phyloP scores from a whole-genome alignment of 768 basidiomycete genomes.

The Tulasnella calospora region DNA sequence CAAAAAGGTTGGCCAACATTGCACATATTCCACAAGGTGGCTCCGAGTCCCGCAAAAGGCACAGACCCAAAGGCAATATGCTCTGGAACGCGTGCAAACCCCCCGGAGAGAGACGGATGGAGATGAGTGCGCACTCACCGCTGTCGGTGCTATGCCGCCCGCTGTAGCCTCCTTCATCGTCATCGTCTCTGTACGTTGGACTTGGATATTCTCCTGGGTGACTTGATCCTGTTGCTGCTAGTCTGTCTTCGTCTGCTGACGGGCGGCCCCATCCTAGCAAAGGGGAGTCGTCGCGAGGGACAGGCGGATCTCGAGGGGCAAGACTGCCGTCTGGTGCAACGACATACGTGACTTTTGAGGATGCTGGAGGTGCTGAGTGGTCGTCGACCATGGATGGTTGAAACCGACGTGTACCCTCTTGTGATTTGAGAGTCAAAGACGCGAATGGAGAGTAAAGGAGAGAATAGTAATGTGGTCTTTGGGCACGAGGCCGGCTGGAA shows the following conservation, averaged over 20 bases:
- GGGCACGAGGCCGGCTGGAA: background rate
- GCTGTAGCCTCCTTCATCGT: background rate
- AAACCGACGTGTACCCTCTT: background rate
- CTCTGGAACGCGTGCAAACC: background rate
- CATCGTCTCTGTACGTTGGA: background rate
- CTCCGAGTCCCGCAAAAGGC: background rate
- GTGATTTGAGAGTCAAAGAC: background rate
- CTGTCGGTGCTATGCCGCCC: slow-evolving; percentile 16
- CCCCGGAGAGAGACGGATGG: background rate
- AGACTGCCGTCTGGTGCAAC: background rate
- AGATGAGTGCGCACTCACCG: slow-evolving; percentile 3
- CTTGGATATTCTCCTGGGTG: slow-evolving; percentile 15
- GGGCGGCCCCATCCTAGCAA: slow-evolving; percentile 14
- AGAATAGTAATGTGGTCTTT: background rate
- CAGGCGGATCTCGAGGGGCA: background rate
- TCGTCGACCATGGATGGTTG: slow-evolving; percentile 6
- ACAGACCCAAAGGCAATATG: background rate
- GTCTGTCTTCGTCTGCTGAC: background rate
- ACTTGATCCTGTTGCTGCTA: background rate
- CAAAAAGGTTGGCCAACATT: background rate
- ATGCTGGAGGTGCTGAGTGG: background rate
- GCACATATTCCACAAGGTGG: background rate
- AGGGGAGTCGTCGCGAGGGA: slow-evolving; percentile 12
- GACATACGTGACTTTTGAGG: slow-evolving; percentile 5
- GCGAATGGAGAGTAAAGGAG: slow-evolving; percentile 9